These are phyloP conservation scores for Sinapis alba DNA, from an alignment of 441 rosid species.

Conservation along the genomic window DNA sequence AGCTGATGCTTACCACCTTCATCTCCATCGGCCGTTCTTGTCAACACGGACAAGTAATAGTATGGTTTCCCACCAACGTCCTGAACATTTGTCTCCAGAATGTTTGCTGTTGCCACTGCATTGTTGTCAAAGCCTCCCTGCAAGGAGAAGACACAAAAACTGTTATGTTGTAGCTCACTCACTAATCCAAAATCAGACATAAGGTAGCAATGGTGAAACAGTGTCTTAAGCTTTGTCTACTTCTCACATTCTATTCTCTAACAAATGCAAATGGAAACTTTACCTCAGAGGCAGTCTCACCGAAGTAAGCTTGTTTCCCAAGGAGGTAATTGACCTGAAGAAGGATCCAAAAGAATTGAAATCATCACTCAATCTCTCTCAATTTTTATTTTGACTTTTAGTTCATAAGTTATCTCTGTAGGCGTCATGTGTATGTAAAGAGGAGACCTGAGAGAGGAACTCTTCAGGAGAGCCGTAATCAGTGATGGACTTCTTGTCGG, in stretches of 20 bases:
- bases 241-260: background rate
- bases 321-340: conserved; percentile 80
- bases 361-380: conserved; percentile 5
- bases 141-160: conserved; percentile 11
- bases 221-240: background rate
- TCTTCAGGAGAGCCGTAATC: conserved; percentile 87
- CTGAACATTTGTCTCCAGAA: conserved; percentile 59
- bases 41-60: conserved; percentile 69
- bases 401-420: background rate
- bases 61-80: conserved; percentile 59
- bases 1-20: conserved; percentile 97
- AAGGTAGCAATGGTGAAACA: conserved; percentile 14
- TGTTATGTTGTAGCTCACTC: background rate
- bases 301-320: conserved; percentile 79
- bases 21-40: conserved; percentile 96
- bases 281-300: conserved; percentile 84
- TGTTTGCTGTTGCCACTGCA: conserved; percentile 86
- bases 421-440: conserved; percentile 7
- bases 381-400: background rate
- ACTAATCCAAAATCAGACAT: conserved; percentile 3
- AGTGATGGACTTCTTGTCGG: conserved; percentile 88
- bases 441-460: conserved; percentile 75
- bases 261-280: conserved; percentile 4
- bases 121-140: conserved; percentile 94
- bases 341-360: background rate